Conservation (phyloP, 2,329 filamentous ascomycete genomes). For the Claviceps lovelessii region DNA sequence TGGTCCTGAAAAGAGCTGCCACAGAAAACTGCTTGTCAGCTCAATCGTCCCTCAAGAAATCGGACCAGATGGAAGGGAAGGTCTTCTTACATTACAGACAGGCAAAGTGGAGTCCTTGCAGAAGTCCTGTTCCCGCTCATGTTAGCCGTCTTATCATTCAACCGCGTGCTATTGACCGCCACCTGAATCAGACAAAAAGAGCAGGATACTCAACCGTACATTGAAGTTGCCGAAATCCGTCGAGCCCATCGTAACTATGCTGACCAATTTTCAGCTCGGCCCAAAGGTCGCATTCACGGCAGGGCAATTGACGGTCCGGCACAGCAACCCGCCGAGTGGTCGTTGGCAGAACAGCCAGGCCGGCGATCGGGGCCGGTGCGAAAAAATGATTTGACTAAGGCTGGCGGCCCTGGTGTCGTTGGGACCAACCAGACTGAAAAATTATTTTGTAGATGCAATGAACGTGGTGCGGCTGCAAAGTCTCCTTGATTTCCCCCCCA, state of each 20-base stretch:
- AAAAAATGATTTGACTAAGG: neutral
- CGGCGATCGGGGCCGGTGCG: neutral
- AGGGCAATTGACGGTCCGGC: neutral
- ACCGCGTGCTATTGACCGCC: neutral
- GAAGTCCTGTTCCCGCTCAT: constrained; percentile 45
- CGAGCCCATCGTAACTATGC: constrained; percentile 37
- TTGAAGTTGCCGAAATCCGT: constrained; percentile 48
- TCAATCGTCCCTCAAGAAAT: neutral
- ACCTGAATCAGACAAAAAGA: neutral
- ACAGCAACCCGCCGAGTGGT: neutral
- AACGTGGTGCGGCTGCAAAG: neutral
- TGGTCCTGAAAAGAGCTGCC: constrained; percentile 39
- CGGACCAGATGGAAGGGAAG: neutral
- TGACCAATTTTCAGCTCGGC: constrained; percentile 7
- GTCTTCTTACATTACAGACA: constrained; percentile 59
- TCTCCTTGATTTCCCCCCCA: neutral
- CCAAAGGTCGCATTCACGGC: constrained; percentile 2
- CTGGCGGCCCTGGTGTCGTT: neutral
- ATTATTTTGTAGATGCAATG: neutral
- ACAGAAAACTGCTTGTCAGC: constrained; percentile 1
- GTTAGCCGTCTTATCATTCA: constrained; percentile 10
- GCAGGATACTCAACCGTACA: constrained; percentile 23
- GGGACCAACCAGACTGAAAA: neutral
- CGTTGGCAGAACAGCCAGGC: neutral
- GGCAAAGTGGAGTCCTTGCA: constrained; percentile 74